Conservation (phyloP, 2,329 filamentous ascomycete species). For the Mycosphaerella arachidis region DNA sequence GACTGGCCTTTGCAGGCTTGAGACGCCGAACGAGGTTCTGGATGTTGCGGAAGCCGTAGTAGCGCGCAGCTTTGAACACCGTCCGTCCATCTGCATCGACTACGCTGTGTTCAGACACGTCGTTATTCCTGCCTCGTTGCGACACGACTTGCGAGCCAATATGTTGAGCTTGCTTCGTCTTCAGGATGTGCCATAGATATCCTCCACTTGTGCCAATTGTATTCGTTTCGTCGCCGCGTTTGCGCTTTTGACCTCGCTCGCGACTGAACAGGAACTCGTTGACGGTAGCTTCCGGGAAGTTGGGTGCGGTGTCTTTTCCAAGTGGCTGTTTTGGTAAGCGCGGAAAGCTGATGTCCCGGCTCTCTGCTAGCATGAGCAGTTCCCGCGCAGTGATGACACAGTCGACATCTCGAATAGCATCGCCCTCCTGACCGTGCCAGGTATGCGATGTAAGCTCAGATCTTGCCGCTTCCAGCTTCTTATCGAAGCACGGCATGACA, state of each 20-base stretch:
- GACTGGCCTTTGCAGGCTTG: conserved; percentile 72
- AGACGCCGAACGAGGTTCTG: conserved; percentile 93
- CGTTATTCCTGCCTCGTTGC: conserved; percentile 76
- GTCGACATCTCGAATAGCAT: conserved; percentile 78
- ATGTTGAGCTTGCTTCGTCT: conserved; percentile 65
- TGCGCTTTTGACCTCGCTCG: conserved; percentile 42
- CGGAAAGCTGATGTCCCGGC: conserved; percentile 73
- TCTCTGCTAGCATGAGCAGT: conserved; percentile 80
- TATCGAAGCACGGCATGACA: conserved; percentile 98
- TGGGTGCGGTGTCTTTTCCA: conserved; percentile 41
- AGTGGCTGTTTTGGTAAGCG: conserved; percentile 59
- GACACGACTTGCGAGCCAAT: conserved; percentile 68
- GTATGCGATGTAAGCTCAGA: conserved; percentile 70
- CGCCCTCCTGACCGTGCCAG: conserved; percentile 37
- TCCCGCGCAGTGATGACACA: conserved; percentile 97
- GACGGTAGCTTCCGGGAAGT: conserved; percentile 70
- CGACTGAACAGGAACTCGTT: conserved; percentile 69
- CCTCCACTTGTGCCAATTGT: conserved; percentile 79
- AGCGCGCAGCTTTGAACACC: conserved; percentile 77
- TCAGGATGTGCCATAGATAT: conserved; percentile 79
- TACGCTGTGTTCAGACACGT: conserved; percentile 82
- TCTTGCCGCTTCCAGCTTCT: conserved; percentile 93
- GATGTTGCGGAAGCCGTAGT: conserved; percentile 97
- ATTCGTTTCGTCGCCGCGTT: conserved; percentile 31
- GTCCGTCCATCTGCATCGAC: conserved; percentile 43